Evolutionary conservation across 2,329 filamentous ascomycete genomes (phyloP), one percentile per base, ranked within the genome.

Genomic region (Paraconiothyrium brasiliense): DNA sequence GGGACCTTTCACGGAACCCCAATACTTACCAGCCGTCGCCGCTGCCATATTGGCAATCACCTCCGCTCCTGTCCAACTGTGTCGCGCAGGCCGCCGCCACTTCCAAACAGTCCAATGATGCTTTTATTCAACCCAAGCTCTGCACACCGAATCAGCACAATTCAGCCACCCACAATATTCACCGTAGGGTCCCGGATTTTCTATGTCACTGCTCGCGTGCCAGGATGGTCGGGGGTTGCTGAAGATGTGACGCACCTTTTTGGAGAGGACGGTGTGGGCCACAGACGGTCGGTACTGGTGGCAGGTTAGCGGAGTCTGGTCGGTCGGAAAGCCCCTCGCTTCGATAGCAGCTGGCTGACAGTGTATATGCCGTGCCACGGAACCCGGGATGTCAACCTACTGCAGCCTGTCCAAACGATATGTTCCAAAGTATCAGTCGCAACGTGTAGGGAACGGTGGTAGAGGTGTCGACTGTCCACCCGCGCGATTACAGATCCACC

Each of bases 11-110:
- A 60, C 67, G 64, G 54, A 63, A 59, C 54, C 61, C 66, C 65
- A 52, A 57, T 68, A 77, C 77, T 74, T 74, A 79, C 77, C 76
- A 71, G 76, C 77, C 74, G 77, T 78, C 67, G 76, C 75, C 68
- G 76, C 76, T 76, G 76, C 77, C 77, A 79, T 79, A 57, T 58
- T 75, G 68, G 71, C 72, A 67, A 67, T 56, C 54, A 72, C 58
- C 67, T 67, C 60, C 62, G 65, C 63, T 59, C 65, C 65, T 67
- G 62, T 64, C 68, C 63, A 63, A 63, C 64, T 59, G 49, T 65
- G 54, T 57, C 47, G 63, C 54, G 61, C 37, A 63, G 58, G 51
- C 41, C 34, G 44, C 51, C 54, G 59, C 62, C 48, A 50, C 55
- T 56, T 65, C 59, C 61, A 65, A 46, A 51, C 60, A 14, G 48